Percentiles rank a stretch among this genome's conserved stretches.
phyloP scores from a whole-genome alignment of 495 filamentous ascomycete genomes.

The Chlorociboria aeruginascens region DNA sequence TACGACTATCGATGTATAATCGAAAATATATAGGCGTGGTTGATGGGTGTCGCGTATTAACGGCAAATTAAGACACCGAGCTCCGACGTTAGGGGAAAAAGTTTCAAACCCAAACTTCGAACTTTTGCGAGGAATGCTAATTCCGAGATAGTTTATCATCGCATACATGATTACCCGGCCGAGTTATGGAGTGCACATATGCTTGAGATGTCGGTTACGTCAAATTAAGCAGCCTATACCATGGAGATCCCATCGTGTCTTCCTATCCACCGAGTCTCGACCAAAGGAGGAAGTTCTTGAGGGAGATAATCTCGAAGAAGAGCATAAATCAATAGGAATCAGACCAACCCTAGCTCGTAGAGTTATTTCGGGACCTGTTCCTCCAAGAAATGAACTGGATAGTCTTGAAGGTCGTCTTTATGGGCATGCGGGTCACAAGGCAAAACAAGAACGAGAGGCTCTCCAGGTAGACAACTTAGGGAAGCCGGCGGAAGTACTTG shows the following conservation, averaged over 20 bases:
- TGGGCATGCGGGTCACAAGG: constrained; percentile 5
- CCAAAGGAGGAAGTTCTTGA: background rate
- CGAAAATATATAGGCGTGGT: background rate
- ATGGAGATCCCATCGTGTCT: constrained; percentile 6
- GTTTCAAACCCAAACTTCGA: background rate
- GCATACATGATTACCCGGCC: constrained; percentile 32
- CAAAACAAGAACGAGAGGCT: constrained; percentile 2
- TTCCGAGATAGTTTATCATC: background rate
- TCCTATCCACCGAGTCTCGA: constrained; percentile 3
- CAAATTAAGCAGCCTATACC: constrained; percentile 16
- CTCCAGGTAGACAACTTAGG: constrained; percentile 22
- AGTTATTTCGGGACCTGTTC: too few relatives aligned
- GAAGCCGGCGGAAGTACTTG: constrained; percentile 27
- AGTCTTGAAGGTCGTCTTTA: background rate
- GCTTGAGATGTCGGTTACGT: constrained; percentile 34
- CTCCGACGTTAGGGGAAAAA: constrained; percentile 2
- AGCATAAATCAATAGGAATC: background rate
- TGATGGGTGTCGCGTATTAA: too few relatives aligned
- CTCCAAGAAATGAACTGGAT: too few relatives aligned
- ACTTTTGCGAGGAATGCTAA: background rate
- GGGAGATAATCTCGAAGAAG: background rate
- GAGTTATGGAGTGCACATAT: constrained; percentile 29
- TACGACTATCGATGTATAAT: background rate
- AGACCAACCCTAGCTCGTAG: too few relatives aligned
- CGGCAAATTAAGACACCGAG: background rate